These are phyloP conservation scores for Drosera capensis DNA, from an alignment of 148 eudicot genomes.

Conservation along the genomic window DNA sequence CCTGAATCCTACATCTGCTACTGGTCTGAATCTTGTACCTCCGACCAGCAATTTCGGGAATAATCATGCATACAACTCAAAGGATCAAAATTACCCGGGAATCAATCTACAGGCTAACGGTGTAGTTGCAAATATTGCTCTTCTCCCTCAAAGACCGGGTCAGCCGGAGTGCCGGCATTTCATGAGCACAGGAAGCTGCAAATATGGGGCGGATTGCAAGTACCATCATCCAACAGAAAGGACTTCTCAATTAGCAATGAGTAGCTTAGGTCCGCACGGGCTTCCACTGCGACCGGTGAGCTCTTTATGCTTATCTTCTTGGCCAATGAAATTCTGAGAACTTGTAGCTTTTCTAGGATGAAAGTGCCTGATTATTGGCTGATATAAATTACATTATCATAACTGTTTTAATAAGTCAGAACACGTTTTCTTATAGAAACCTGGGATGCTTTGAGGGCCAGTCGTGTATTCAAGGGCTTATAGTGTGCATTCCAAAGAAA, in stretches of 20 bases:
- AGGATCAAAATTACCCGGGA: constrained; percentile 17
- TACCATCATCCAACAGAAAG: constrained; percentile 45
- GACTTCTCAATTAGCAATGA: constrained; percentile 13
- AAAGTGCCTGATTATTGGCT: no score
- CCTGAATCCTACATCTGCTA: no score
- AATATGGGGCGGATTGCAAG: constrained; percentile 49
- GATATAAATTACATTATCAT: no score
- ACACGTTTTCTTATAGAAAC: no score
- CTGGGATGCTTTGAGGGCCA: no score
- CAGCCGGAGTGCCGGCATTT: constrained; percentile 52
- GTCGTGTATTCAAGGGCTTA: no score
- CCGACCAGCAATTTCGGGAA: constrained; percentile 5
- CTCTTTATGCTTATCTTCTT: neutral
- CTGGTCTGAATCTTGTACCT: neutral
- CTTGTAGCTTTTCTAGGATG: no score
- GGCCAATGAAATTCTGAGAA: neutral
- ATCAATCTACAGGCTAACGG: constrained; percentile 13
- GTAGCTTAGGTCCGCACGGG: constrained; percentile 30
- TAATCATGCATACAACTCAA: constrained; percentile 14
- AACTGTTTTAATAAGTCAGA: no score
- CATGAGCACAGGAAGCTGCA: constrained; percentile 47
- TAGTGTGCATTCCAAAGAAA: no score
- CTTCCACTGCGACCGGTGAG: constrained; percentile 57
- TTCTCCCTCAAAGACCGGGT: constrained; percentile 36
- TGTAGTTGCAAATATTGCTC: constrained; percentile 8